Percentiles rank a stretch among this genome's conserved stretches.
Evolutionary conservation across 1,284 basidiomycete species (phyloP).

Genomic region (Sanghuangporus weigelae): DNA sequence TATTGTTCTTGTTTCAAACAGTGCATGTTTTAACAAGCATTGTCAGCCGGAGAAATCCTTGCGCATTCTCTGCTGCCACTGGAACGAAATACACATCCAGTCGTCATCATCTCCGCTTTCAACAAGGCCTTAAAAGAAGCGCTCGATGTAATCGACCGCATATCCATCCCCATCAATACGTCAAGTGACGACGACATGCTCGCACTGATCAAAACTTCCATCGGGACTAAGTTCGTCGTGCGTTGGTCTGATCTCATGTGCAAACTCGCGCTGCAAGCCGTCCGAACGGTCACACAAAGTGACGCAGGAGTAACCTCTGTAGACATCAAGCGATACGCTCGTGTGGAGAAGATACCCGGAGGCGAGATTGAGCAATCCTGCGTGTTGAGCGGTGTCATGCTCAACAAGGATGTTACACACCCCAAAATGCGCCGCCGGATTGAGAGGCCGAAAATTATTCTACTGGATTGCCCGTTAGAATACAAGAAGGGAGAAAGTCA

Average conservation of each 20-base stretch:
- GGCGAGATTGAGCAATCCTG: conserved; percentile 93
- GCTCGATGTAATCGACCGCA: conserved; percentile 80
- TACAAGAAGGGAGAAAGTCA: conserved; percentile 99
- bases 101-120: conserved; percentile 98
- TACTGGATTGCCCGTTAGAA: conserved; percentile 95
- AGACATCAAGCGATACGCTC: conserved; percentile 96
- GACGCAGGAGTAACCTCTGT: conserved; percentile 76
- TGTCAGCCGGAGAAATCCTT: conserved; percentile 95
- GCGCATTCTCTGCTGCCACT: conserved; percentile 90
- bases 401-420: conserved; percentile 99
- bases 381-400: conserved; percentile 90
- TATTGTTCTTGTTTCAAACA: conserved; percentile 9
- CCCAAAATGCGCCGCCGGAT: conserved; percentile 95
- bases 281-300: conserved; percentile 75
- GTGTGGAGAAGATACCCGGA: conserved; percentile 96
- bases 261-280: conserved; percentile 87
- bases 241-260: conserved; percentile 99
- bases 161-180: conserved; percentile 89
- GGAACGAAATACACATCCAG: conserved; percentile 95
- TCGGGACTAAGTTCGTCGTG: conserved; percentile 98
- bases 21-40: background rate
- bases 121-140: conserved; percentile 93
- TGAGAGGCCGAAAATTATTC: conserved; percentile 82
- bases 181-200: conserved; percentile 91
- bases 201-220: conserved; percentile 94